Percentiles rank a stretch among this genome's conserved stretches.
phyloP scores from a whole-genome alignment of 2,329 filamentous ascomycete genomes.

The Ophiostoma quercus region DNA sequence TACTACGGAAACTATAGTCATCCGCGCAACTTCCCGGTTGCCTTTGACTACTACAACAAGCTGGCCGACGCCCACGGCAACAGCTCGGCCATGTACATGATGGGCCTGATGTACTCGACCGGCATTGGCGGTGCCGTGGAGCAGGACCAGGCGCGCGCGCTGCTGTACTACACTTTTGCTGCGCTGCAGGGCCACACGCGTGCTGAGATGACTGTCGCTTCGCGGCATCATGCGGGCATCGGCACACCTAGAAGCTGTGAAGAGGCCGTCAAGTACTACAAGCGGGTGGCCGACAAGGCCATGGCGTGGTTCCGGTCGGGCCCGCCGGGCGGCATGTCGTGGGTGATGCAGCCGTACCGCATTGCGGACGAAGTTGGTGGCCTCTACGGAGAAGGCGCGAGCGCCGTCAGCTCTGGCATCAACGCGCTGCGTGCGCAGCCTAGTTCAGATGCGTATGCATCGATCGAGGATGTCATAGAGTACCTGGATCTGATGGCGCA shows the following conservation, averaged over 20 bases:
- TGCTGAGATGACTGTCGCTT: constrained; percentile 90
- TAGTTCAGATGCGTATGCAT: constrained; percentile 75
- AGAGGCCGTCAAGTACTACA: constrained; percentile 80
- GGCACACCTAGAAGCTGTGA: constrained; percentile 83
- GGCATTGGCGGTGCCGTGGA: constrained; percentile 77
- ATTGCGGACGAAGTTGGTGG: constrained; percentile 88
- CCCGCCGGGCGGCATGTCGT: constrained; percentile 77
- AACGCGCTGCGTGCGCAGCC: constrained; percentile 70
- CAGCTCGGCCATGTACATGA: constrained; percentile 88
- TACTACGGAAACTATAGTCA: constrained; percentile 93
- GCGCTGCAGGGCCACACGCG: constrained; percentile 75
- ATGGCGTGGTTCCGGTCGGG: constrained; percentile 83
- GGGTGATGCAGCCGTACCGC: constrained; percentile 72
- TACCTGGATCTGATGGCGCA: constrained; percentile 86
- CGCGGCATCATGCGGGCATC: constrained; percentile 78
- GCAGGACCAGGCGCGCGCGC: constrained; percentile 81
- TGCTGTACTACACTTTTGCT: constrained; percentile 92
- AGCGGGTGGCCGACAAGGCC: constrained; percentile 86
- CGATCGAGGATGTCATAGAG: constrained; percentile 88
- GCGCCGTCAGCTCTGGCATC: constrained; percentile 76
- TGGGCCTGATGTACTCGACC: constrained; percentile 92
- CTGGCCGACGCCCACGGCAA: constrained; percentile 76
- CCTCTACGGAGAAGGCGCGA: constrained; percentile 92
- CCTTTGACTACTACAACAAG: constrained; percentile 75
- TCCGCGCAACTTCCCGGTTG: constrained; percentile 71